phyloP scores from a whole-genome alignment of 1,284 basidiomycete species.

The Mixia osmundae region DNA sequence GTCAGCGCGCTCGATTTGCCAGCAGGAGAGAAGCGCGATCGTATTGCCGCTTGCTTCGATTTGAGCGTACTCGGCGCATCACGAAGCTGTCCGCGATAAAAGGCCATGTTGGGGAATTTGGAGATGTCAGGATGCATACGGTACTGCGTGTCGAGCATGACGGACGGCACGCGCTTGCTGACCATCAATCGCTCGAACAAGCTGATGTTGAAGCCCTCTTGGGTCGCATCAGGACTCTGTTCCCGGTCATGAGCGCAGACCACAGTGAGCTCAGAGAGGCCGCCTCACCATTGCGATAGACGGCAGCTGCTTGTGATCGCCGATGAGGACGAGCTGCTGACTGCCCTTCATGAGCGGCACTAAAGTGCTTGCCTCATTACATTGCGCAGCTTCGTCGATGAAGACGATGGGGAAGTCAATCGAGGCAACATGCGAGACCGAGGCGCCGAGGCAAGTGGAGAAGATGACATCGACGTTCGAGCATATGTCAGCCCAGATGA shows the following conservation, averaged over 20 bases:
- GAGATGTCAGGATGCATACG: conserved; percentile 84
- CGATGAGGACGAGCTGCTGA: conserved; percentile 63
- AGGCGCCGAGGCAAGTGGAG: conserved; percentile 19
- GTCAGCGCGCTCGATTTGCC: conserved; percentile 37
- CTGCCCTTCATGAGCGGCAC: conserved; percentile 78
- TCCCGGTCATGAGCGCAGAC: no score
- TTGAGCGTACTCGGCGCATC: conserved; percentile 30
- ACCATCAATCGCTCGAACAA: conserved; percentile 70
- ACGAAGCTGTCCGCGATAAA: conserved; percentile 44
- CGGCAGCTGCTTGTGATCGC: conserved; percentile 90
- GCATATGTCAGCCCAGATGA: no score
- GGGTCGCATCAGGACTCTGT: conserved; percentile 34
- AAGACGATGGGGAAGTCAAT: conserved; percentile 83
- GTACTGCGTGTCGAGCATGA: conserved; percentile 80
- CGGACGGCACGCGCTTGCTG: conserved; percentile 49
- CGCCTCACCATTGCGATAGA: conserved; percentile 41
- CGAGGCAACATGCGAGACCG: conserved; percentile 24
- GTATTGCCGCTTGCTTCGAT: conserved; percentile 16
- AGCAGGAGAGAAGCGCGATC: conserved; percentile 33
- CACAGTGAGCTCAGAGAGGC: conserved; percentile 2
- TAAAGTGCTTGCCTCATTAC: conserved; percentile 66
- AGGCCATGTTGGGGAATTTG: conserved; percentile 55
- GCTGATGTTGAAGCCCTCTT: conserved; percentile 49
- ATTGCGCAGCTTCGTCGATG: conserved; percentile 86
- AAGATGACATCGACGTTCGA: conserved; percentile 25